phyloP scores from a whole-genome alignment of 345 rosid species.

The Boechera retrofracta region DNA sequence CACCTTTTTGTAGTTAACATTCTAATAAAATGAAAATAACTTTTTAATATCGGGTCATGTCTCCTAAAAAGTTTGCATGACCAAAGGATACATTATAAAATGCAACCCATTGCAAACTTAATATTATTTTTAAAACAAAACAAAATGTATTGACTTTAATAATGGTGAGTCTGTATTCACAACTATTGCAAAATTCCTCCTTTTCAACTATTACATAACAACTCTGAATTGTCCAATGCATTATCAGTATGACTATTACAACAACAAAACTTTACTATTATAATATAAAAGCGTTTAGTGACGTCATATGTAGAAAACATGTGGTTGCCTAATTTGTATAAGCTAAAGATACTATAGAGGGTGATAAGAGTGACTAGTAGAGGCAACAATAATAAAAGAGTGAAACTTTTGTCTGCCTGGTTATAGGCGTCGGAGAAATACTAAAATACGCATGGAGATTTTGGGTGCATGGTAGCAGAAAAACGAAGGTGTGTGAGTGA shows the following conservation, averaged over 20 bases:
- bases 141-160: constrained; percentile 4
- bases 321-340: constrained; percentile 30
- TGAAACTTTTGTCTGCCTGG: constrained; percentile 43
- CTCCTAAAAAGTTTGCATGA: constrained; percentile 13
- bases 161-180: not conserved
- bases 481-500: constrained; percentile 17
- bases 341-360: not conserved
- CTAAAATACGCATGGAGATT: constrained; percentile 17
- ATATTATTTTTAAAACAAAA: not conserved
- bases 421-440: constrained; percentile 15
- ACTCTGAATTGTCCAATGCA: constrained; percentile 15
- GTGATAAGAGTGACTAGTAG: constrained; percentile 17
- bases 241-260: constrained; percentile 26
- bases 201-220: constrained; percentile 20
- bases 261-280: not conserved
- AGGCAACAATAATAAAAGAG: constrained; percentile 39
- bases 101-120: not conserved
- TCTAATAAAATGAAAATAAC: constrained; percentile 1
- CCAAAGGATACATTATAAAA: not conserved
- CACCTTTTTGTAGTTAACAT: not conserved
- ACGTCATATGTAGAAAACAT: constrained; percentile 11
- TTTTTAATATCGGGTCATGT: not conserved
- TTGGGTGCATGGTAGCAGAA: constrained; percentile 18
- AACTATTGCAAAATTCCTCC: constrained; percentile 14
- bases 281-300: not conserved